Conservation (phyloP, 805 yeast species). For the Ogataea trehalophila region DNA sequence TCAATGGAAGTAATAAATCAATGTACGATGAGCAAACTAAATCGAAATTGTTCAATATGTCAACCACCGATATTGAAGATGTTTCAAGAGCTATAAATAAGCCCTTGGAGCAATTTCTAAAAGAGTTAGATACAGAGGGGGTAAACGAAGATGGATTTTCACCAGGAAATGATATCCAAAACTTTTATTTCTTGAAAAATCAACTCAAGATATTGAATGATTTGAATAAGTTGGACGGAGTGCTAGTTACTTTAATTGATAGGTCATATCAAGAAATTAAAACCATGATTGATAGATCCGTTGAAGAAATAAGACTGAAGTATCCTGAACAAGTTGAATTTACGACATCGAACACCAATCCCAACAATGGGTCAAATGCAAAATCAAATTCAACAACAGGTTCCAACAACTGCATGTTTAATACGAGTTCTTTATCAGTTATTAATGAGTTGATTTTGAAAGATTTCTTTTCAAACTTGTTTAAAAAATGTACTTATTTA, state of each 20-base stretch:
- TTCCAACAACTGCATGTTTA: neutral
- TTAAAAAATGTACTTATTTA: slow-evolving; percentile 54
- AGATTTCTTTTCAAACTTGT: slow-evolving; percentile 69
- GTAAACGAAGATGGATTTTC: slow-evolving; percentile 18
- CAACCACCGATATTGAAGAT: slow-evolving; percentile 23
- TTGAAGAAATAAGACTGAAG: slow-evolving; percentile 58
- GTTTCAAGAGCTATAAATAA: slow-evolving; percentile 27
- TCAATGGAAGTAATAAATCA: slow-evolving; percentile 24
- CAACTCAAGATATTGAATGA: slow-evolving; percentile 29
- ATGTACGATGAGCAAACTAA: slow-evolving; percentile 20
- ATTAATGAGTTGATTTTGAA: slow-evolving; percentile 45
- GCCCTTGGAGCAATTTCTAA: slow-evolving; percentile 33
- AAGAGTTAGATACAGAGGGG: slow-evolving; percentile 18
- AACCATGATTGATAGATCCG: slow-evolving; percentile 53
- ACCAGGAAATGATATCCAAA: slow-evolving; percentile 21
- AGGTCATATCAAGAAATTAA: slow-evolving; percentile 60
- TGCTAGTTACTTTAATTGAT: slow-evolving; percentile 48
- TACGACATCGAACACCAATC: slow-evolving; percentile 8
- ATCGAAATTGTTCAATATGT: slow-evolving; percentile 13
- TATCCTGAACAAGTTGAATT: slow-evolving; percentile 35
- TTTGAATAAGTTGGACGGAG: slow-evolving; percentile 55
- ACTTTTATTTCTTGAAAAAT: slow-evolving; percentile 17
- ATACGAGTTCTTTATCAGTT: slow-evolving; percentile 15
- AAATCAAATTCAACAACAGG: slow-evolving; percentile 9
- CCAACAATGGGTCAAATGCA: neutral